These are phyloP conservation scores for Colletotrichum nymphaeae DNA, from an alignment of 2,329 filamentous ascomycete species.

Conservation along the genomic window DNA sequence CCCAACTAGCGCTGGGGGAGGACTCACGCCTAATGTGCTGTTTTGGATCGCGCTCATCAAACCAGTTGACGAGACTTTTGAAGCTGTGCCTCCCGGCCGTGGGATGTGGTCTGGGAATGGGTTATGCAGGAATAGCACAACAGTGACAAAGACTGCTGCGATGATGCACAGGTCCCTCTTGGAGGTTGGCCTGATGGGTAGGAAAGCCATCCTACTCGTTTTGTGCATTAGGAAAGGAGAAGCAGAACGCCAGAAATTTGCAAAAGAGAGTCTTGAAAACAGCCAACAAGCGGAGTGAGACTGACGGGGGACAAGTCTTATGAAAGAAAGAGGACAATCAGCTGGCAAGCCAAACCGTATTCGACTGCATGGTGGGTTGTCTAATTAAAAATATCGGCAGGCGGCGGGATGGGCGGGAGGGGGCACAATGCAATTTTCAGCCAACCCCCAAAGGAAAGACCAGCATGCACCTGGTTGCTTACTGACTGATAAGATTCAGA, in stretches of 20 bases:
- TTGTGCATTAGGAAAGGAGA: not conserved
- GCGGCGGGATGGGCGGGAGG: no score
- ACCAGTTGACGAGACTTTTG: not conserved
- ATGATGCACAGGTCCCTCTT: conserved; percentile 14
- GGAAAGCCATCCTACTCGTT: conserved; percentile 4
- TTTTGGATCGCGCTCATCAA: conserved; percentile 21
- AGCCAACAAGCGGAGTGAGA: not conserved
- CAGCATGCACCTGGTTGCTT: not conserved
- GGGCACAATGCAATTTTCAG: not conserved
- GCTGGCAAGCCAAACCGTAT: not conserved
- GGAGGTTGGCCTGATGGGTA: conserved; percentile 16
- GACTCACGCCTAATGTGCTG: conserved; percentile 27
- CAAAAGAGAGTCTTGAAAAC: not conserved
- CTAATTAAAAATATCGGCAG: not conserved
- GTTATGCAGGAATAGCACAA: conserved; percentile 2
- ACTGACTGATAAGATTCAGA: not conserved
- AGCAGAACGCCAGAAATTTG: not conserved
- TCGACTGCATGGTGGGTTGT: not conserved
- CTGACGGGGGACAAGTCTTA: not conserved
- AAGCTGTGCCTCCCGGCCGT: not conserved
- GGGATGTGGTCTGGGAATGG: conserved; percentile 17
- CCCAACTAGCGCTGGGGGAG: rapidly evolving
- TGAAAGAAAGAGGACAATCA: not conserved
- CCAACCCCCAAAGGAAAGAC: not conserved
- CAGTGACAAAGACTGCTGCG: conserved; percentile 5